These are phyloP conservation scores for Fusarium mangiferae DNA, from an alignment of 2,329 filamentous ascomycete species.

Conservation along the genomic window DNA sequence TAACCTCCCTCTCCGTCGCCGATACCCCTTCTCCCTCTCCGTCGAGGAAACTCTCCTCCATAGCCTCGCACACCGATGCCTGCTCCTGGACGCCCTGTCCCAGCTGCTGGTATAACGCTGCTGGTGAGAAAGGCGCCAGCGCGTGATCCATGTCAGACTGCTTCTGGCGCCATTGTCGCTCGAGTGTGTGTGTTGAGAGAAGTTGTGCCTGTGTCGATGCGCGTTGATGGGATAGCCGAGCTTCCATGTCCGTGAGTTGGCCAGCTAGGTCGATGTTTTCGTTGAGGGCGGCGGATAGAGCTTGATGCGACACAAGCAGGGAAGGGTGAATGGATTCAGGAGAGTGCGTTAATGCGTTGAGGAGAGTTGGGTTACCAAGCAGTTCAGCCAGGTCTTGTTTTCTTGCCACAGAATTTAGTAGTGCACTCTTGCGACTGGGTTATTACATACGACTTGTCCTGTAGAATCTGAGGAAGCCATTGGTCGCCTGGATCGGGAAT, in stretches of 20 bases:
- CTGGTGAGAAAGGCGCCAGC: constrained; percentile 84
- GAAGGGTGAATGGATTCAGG: constrained; percentile 77
- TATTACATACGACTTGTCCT: constrained; percentile 80
- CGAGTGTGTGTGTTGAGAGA: constrained; percentile 83
- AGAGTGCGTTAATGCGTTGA: constrained; percentile 78
- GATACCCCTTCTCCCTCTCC: constrained; percentile 51
- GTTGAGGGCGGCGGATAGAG: constrained; percentile 72
- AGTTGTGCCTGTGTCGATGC: constrained; percentile 81
- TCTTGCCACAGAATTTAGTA: constrained; percentile 54
- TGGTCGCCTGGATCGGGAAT: constrained; percentile 71
- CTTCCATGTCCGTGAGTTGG: constrained; percentile 70
- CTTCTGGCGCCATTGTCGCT: constrained; percentile 91
- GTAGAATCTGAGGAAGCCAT: constrained; percentile 81
- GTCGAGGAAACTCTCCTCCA: constrained; percentile 95
- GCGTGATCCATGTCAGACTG: constrained; percentile 90
- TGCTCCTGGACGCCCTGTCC: constrained; percentile 83
- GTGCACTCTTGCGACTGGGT: background rate
- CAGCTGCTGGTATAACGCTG: constrained; percentile 85
- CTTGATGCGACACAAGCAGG: constrained; percentile 70
- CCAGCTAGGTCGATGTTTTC: constrained; percentile 78
- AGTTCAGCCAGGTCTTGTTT: constrained; percentile 82
- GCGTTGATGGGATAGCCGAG: constrained; percentile 68
- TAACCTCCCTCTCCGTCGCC: constrained; percentile 82
- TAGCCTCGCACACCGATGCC: constrained; percentile 78
- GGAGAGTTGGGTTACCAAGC: constrained; percentile 70